phyloP scores from a whole-genome alignment of 73 alveolate species.

The Strombidium stylifer region DNA sequence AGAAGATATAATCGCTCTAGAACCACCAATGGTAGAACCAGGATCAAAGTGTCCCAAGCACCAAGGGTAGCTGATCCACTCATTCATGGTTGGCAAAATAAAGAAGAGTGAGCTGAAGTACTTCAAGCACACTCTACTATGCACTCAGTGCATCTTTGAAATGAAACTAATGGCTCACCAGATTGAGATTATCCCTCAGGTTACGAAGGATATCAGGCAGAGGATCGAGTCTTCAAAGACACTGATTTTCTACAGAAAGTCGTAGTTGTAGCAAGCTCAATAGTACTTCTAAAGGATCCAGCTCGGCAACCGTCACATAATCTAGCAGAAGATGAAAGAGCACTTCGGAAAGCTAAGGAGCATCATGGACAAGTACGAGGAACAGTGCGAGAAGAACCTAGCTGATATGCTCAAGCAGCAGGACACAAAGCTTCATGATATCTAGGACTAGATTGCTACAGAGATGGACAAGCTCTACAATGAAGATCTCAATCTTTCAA shows the following conservation, averaged over 20 bases:
- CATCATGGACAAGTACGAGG: constrained; percentile 20
- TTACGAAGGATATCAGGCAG: constrained; percentile 20
- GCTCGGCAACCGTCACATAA: constrained; percentile 12
- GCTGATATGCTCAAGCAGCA: not conserved
- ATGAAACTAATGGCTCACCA: not conserved
- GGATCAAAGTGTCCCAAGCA: constrained; percentile 13
- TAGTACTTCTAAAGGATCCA: constrained; percentile 24
- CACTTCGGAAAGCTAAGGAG: constrained; percentile 6
- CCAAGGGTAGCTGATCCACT: constrained; percentile 17
- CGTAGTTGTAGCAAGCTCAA: not conserved
- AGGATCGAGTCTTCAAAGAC: constrained; percentile 23
- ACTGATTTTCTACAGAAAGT: constrained; percentile 14
- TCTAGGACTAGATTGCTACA: constrained; percentile 1
- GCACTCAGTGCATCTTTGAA: constrained; percentile 36
- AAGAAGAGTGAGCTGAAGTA: too few relatives aligned
- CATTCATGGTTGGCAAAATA: not conserved
- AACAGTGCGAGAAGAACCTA: not conserved
- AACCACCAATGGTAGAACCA: not conserved
- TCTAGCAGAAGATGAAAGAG: constrained; percentile 19
- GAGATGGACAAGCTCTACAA: constrained; percentile 15
- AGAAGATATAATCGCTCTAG: not conserved
- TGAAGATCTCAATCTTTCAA: constrained; percentile 23
- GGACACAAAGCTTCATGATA: not conserved
- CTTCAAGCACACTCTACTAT: too few relatives aligned
- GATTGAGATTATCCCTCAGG: constrained; percentile 23